phyloP scores from a whole-genome alignment of 176 grass and related monocot species.

The Luzula sylvatica region DNA sequence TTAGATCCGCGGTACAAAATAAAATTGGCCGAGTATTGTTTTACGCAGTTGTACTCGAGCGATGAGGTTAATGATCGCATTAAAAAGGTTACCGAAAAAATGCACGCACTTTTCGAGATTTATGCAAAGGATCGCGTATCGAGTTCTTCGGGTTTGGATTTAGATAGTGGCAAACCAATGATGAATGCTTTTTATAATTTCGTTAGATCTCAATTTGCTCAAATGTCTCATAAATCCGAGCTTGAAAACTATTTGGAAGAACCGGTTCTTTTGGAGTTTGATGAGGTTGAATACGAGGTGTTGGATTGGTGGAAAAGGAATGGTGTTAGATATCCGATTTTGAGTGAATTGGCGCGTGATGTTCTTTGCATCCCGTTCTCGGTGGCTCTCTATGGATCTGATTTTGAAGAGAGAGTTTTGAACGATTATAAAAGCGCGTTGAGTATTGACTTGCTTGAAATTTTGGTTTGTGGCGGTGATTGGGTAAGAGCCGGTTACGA shows the following conservation, averaged over 20 bases:
- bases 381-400: background rate
- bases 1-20: background rate
- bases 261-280: background rate
- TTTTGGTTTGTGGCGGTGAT: slow-evolving; percentile 6
- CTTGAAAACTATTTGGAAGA: slow-evolving; percentile 1
- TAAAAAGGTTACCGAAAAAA: background rate
- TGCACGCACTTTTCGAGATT: background rate
- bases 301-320: slow-evolving; percentile 6
- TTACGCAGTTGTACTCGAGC: background rate
- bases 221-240: background rate
- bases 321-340: background rate
- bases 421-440: background rate
- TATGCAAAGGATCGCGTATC: background rate
- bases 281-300: background rate
- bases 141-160: no score
- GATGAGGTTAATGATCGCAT: background rate
- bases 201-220: no score
- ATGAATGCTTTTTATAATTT: no score
- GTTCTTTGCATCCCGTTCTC: background rate
- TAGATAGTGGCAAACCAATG: no score
- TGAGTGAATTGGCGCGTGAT: slow-evolving; percentile 4
- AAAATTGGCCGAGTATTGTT: background rate
- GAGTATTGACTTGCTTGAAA: background rate
- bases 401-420: background rate
- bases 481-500: background rate